Evolutionary conservation across 805 yeast genomes (phyloP).

Genomic region (Wickerhamiella domercqiae): DNA sequence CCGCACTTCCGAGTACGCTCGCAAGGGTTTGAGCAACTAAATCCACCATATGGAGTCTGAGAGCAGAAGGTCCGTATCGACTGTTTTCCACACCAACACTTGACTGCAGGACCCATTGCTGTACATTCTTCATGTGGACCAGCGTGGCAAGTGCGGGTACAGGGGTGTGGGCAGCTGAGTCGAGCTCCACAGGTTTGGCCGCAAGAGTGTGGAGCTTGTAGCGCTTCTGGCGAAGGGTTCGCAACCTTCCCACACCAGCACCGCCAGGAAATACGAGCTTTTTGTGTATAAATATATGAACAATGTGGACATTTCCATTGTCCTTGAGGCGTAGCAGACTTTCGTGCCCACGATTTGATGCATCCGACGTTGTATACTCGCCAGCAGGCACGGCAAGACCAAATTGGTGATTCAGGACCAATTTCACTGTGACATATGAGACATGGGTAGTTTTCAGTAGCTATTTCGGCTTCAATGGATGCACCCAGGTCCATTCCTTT

Average conservation of each 20-base stretch:
- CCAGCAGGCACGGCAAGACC: constrained; percentile 67
- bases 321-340: constrained; percentile 33
- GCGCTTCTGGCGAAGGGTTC: constrained; percentile 5
- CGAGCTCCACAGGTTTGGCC: constrained; percentile 18
- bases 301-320: constrained; percentile 18
- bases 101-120: constrained; percentile 15
- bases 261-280: constrained; percentile 7
- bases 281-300: constrained; percentile 2
- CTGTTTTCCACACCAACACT: constrained; percentile 15
- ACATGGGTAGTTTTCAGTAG: constrained; percentile 61
- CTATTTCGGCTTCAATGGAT: constrained; percentile 35
- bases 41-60: constrained; percentile 11
- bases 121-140: constrained; percentile 14
- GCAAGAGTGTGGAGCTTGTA: constrained; percentile 16
- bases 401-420: constrained; percentile 46
- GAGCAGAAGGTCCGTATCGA: constrained; percentile 8
- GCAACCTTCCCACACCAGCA: constrained; percentile 18
- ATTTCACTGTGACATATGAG: constrained; percentile 79
- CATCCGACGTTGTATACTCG: constrained; percentile 80
- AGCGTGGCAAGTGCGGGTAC: constrained; percentile 18
- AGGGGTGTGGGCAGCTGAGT: constrained; percentile 17
- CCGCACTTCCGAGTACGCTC: constrained; percentile 7
- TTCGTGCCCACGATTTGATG: constrained; percentile 70
- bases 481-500: constrained; percentile 5
- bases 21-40: constrained; percentile 10